These are phyloP conservation scores for Santalum album DNA, from an alignment of 164 flowering plant genomes.

Conservation along the genomic window DNA sequence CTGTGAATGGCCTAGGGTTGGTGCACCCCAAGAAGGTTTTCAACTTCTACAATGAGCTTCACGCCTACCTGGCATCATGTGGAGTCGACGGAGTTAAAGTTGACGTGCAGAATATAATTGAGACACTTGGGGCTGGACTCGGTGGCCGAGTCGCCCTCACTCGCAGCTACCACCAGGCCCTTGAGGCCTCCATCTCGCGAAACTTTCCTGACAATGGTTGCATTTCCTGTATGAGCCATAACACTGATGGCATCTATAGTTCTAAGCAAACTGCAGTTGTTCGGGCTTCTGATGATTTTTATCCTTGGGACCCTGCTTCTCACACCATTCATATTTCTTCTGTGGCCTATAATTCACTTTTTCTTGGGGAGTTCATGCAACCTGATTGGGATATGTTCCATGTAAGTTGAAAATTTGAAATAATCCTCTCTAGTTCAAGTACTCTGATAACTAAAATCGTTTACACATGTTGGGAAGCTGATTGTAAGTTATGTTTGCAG, in stretches of 20 bases:
- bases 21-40: conserved; percentile 82
- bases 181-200: conserved; percentile 75
- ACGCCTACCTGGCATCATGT: conserved; percentile 80
- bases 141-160: conserved; percentile 92
- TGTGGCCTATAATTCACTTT: conserved; percentile 86
- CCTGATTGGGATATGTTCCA: conserved; percentile 99
- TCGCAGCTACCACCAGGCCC: conserved; percentile 76
- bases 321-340: conserved; percentile 96
- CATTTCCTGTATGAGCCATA: conserved; percentile 91
- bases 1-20: conserved; percentile 82
- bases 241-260: conserved; percentile 82
- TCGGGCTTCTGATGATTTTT: conserved; percentile 98
- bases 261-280: conserved; percentile 83
- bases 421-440: neutral
- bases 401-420: conserved; percentile 30
- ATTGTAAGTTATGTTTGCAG: conserved; percentile 29
- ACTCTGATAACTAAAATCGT: too few species aligned
- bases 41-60: conserved; percentile 90
- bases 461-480: neutral
- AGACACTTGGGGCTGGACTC: conserved; percentile 87
- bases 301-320: conserved; percentile 91
- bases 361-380: conserved; percentile 96
- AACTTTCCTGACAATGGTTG: conserved; percentile 88
- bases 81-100: conserved; percentile 96
- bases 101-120: conserved; percentile 87